Conservation (phyloP, 2,329 filamentous ascomycete species). For the Didymosphaeria variabile region DNA sequence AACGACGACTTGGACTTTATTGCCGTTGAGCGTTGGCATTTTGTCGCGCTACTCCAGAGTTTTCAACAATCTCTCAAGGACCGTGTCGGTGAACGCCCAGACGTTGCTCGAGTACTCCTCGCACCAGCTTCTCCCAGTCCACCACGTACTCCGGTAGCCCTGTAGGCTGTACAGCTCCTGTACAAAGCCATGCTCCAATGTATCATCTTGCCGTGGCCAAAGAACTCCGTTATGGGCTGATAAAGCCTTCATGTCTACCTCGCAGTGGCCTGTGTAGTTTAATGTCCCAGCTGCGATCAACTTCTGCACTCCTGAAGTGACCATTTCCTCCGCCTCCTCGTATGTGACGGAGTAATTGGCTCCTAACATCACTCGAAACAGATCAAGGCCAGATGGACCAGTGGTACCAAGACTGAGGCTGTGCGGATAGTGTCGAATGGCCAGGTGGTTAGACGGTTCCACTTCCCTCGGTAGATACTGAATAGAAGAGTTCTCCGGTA, state of each 20-base stretch:
- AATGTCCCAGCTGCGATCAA: not conserved
- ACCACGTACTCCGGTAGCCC: conserved; percentile 31
- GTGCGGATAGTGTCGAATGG: conserved; percentile 28
- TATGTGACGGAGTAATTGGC: not conserved
- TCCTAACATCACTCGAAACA: conserved; percentile 1
- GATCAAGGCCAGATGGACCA: conserved; percentile 22
- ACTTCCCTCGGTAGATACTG: conserved; percentile 19
- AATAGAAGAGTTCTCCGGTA: conserved; percentile 30
- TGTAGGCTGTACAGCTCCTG: conserved; percentile 32
- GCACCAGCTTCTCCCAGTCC: conserved; percentile 29
- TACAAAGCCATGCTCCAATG: conserved; percentile 29
- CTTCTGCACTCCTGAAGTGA: not conserved
- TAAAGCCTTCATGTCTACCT: conserved; percentile 2
- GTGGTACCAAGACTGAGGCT: conserved; percentile 23
- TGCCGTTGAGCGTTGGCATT: too few relatives aligned
- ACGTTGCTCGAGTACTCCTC: conserved; percentile 31
- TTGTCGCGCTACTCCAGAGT: not conserved
- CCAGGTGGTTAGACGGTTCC: conserved; percentile 25
- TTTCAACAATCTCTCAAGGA: conserved; percentile 25
- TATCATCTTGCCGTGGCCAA: conserved; percentile 11
- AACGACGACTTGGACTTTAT: not conserved
- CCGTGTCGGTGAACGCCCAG: conserved; percentile 32
- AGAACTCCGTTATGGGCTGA: not conserved
- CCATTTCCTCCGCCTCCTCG: not conserved
- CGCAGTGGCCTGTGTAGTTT: conserved; percentile 3